Conservation (phyloP, 257 asterid species). For the Coffea canephora region DNA sequence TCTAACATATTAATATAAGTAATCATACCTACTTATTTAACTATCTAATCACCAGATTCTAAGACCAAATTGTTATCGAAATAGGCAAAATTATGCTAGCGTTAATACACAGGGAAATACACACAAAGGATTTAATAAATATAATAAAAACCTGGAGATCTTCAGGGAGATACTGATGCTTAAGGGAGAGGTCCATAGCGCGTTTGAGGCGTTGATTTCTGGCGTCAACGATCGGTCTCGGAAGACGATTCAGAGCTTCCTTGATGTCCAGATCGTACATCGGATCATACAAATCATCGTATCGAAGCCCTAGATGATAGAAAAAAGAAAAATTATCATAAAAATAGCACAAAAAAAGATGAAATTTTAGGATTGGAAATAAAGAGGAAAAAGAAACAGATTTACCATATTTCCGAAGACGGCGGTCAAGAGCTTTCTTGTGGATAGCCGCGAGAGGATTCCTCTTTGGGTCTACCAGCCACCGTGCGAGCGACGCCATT, state of each 20-base stretch:
- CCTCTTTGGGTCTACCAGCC: slow-evolving; percentile 77
- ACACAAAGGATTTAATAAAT: neutral
- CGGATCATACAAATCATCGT: slow-evolving; percentile 86
- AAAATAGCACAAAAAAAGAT: neutral
- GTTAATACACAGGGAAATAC: neutral
- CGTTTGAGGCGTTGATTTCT: slow-evolving; percentile 83
- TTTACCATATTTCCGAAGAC: slow-evolving; percentile 72
- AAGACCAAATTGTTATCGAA: no score
- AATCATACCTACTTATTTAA: no score
- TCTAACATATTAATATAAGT: no score
- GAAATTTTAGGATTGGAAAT: neutral
- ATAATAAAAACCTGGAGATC: slow-evolving; percentile 55
- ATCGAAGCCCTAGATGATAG: slow-evolving; percentile 58
- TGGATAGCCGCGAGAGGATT: slow-evolving; percentile 75
- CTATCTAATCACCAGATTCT: no score
- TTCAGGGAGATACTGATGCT: slow-evolving; percentile 67
- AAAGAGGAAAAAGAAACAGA: neutral
- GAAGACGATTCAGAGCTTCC: slow-evolving; percentile 90
- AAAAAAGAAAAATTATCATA: neutral
- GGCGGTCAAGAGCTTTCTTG: slow-evolving; percentile 50
- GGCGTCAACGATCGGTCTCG: slow-evolving; percentile 77
- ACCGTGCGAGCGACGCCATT: slow-evolving; percentile 51
- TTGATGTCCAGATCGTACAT: slow-evolving; percentile 74
- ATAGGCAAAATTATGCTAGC: no score
- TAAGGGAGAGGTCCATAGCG: slow-evolving; percentile 91